Base-by-base conservation (phyloP, 2,329 filamentous ascomycete genomes). In the Alternaria gaisen region DNA sequence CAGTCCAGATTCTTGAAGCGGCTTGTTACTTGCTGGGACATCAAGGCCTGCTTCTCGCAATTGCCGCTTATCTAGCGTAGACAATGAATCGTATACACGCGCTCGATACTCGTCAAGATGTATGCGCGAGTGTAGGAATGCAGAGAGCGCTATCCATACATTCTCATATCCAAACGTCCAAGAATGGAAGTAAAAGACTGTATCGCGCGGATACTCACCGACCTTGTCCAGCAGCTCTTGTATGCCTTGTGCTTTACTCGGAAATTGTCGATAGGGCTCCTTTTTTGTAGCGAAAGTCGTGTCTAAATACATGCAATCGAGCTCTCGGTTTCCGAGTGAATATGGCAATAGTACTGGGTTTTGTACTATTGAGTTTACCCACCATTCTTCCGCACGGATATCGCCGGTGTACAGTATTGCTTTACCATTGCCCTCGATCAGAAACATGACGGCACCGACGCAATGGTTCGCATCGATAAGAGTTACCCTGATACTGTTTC, bases 81-180 rank as follows among this genome's bases (percentile, higher is more conserved):
- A 78, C 6, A 84, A 78, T 0, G 94, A 85, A 1, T 81, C 81
- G 72, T 96, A 97, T 0, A 97, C 83, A 1, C 84, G 80, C 71
- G 90, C 83, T 67, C 94, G 92, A 74, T 97, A 97, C 16, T 87
- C 81, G 73, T 97, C 93, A 3, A 97, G 87, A 70, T 97, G 94
- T 2, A 97, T 86, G 83, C 90, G 69, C 1, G 89, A 90, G 6
- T 86, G 80, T 0, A 97, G 81, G 11, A 88, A 87, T 22, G 88
- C 86, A 0, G 93, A 89, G 0, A 98, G 80, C 0, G 92, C 90
- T 60, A 93, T 82, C 93, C 93, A 97, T 0, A 97, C 93, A 53
- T 97, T 91, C 75, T 98, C 94, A 65, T 97, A 97, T 0, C 91
- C 92, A 73, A 95, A 95, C 0, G 94, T 97, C 93, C 94, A 97